A percentile compares a stretch with the other conserved stretches of the same genome.
These are phyloP conservation scores for Camellia oleifera DNA, from an alignment of 179 eudicot species.

Conservation along the genomic window DNA sequence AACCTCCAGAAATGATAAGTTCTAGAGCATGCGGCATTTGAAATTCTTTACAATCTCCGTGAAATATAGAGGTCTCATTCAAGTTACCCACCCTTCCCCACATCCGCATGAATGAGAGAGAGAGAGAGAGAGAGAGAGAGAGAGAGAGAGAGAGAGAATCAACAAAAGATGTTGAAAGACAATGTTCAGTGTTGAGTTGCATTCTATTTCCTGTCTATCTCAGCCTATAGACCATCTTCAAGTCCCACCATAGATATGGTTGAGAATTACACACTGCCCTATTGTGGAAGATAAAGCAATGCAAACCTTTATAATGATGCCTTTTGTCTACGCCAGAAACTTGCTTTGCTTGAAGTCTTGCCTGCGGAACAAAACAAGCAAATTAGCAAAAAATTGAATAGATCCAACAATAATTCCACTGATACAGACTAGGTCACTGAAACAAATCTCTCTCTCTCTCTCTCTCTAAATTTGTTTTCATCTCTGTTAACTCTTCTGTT, in stretches of 20 bases:
- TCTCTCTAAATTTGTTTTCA: background rate
- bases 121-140: too few relatives aligned
- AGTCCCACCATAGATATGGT: background rate
- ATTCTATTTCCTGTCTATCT: background rate
- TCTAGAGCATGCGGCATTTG: background rate
- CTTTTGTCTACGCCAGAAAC: conserved; percentile 62
- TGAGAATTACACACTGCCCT: background rate
- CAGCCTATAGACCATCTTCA: background rate
- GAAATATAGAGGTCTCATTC: too few relatives aligned
- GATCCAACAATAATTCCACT: background rate
- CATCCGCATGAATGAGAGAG: too few relatives aligned
- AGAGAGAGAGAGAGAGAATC: too few relatives aligned
- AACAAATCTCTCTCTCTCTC: background rate
- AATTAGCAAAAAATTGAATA: conserved; percentile 7
- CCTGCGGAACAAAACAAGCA: conserved; percentile 35
- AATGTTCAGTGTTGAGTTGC: background rate
- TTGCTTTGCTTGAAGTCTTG: conserved; percentile 97
- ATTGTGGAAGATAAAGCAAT: conserved; percentile 6
- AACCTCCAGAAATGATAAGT: conserved; percentile 2
- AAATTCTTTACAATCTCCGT: too few relatives aligned
- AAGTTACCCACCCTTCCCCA: too few relatives aligned
- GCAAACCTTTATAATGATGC: conserved; percentile 81
- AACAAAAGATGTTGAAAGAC: background rate
- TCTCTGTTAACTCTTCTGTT: conserved; percentile 4
- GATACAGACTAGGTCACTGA: background rate